phyloP scores from a whole-genome alignment of 2,329 filamentous ascomycete species.

The Xylaria sp. region DNA sequence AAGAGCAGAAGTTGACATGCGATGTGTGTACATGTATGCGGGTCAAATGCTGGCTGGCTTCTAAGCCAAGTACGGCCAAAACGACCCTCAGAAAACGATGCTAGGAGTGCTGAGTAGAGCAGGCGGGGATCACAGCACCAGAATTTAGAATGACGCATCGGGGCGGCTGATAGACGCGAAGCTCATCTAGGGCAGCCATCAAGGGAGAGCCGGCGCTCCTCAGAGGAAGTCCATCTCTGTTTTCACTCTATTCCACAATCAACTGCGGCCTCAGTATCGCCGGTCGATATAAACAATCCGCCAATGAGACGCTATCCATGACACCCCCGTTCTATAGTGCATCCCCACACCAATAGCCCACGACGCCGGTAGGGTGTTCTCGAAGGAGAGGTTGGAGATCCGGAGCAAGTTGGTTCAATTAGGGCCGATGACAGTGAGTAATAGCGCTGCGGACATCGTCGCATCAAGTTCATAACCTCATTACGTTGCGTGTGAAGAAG shows the following conservation, averaged over 20 bases:
- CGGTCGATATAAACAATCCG: slow-evolving; percentile 15
- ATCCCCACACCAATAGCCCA: slow-evolving; percentile 1
- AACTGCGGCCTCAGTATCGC: slow-evolving; percentile 6
- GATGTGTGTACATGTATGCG: too few relatives aligned
- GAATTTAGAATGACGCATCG: slow-evolving; percentile 9
- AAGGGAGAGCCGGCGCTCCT: background rate
- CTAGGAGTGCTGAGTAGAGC: slow-evolving; percentile 1
- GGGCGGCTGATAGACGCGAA: slow-evolving; percentile 4
- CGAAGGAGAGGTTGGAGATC: slow-evolving; percentile 3
- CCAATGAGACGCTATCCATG: slow-evolving; percentile 11
- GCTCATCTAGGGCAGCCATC: background rate
- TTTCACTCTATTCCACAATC: slow-evolving; percentile 1
- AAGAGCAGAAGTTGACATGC: background rate
- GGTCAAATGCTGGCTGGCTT: background rate
- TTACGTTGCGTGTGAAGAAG: background rate
- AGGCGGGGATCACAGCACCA: background rate
- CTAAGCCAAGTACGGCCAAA: background rate
- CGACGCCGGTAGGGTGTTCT: background rate
- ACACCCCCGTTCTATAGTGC: slow-evolving; percentile 10
- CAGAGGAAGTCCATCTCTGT: slow-evolving; percentile 17
- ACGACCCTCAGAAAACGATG: background rate
- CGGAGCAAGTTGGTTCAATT: slow-evolving; percentile 14
- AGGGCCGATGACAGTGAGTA: slow-evolving; percentile 8
- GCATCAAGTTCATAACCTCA: background rate
- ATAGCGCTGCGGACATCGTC: background rate